Evolutionary conservation across 129 eudicot species (phyloP).

Genomic region (Lonicera japonica): DNA sequence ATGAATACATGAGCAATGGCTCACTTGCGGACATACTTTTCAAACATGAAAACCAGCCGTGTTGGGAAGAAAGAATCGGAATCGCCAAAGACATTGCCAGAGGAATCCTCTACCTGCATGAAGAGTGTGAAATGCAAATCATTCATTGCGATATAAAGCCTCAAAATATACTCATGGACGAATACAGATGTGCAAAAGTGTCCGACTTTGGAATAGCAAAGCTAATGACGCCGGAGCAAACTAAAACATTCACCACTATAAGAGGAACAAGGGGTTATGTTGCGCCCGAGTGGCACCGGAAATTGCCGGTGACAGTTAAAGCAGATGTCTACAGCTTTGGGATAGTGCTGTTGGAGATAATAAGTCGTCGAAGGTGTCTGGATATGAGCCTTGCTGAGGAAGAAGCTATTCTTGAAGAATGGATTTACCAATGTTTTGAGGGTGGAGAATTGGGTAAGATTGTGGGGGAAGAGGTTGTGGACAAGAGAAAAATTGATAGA

Average conservation of each 20-base stretch:
- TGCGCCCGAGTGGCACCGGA: conserved; percentile 24
- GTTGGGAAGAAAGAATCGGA: conserved; percentile 14
- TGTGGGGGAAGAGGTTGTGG: conserved; percentile 13
- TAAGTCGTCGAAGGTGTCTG: not conserved
- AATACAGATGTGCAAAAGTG: conserved; percentile 11
- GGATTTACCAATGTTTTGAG: conserved; percentile 22
- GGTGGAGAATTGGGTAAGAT: not conserved
- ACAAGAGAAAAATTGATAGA: conserved; percentile 15
- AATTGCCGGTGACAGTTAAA: conserved; percentile 24
- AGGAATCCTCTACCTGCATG: conserved; percentile 22
- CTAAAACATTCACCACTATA: conserved; percentile 21
- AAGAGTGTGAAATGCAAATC: conserved; percentile 19
- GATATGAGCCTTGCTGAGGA: not conserved
- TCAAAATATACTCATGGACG: conserved; percentile 24
- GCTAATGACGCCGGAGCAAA: conserved; percentile 27
- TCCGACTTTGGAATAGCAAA: conserved; percentile 35
- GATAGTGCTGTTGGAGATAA: conserved; percentile 12
- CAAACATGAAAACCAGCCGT: conserved; percentile 4
- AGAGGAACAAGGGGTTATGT: conserved; percentile 30
- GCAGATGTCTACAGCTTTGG: conserved; percentile 35
- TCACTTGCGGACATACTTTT: conserved; percentile 34
- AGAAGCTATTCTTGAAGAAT: conserved; percentile 4
- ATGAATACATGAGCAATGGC: conserved; percentile 40
- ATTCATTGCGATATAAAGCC: conserved; percentile 26
- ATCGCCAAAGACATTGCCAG: conserved; percentile 6